Percentiles rank a stretch among this genome's conserved stretches.
Evolutionary conservation across 1,139 yeast genomes (phyloP).

Genomic region (Yamadazyma mexicana): DNA sequence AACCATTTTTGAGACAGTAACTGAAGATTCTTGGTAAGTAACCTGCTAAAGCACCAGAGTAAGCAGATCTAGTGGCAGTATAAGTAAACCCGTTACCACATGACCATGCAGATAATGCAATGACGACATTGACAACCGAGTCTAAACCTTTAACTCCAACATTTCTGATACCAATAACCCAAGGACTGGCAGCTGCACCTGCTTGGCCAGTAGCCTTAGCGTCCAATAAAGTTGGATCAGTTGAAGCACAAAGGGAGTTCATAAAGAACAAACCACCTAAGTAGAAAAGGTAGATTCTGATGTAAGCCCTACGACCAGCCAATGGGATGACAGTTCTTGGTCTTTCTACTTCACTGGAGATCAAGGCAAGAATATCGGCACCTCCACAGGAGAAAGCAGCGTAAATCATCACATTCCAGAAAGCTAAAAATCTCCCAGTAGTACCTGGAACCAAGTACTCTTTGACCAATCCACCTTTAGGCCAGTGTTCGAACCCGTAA

Average conservation of each 20-base stretch:
- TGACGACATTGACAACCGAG: conserved; percentile 34
- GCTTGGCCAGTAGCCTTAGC: conserved; percentile 23
- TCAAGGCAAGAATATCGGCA: conserved; percentile 37
- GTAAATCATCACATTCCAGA: conserved; percentile 35
- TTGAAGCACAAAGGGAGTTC: conserved; percentile 36
- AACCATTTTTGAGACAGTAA: conserved; percentile 33
- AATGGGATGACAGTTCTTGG: conserved; percentile 34
- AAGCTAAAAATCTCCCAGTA: conserved; percentile 38
- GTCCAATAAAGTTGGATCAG: conserved; percentile 27
- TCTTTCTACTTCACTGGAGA: conserved; percentile 32
- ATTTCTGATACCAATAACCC: conserved; percentile 39
- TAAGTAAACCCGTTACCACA: conserved; percentile 40
- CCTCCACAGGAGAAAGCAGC: conserved; percentile 48
- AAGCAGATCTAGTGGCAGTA: conserved; percentile 36
- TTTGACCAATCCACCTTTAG: conserved; percentile 35
- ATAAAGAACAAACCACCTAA: conserved; percentile 41
- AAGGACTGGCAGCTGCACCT: conserved; percentile 41
- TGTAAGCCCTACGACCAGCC: conserved; percentile 37
- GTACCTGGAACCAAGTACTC: conserved; percentile 30
- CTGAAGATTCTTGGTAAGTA: conserved; percentile 36
- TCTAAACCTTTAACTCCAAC: conserved; percentile 39
- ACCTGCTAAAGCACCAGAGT: conserved; percentile 38
- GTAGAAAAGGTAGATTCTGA: conserved; percentile 35
- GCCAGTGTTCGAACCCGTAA: conserved; percentile 39
- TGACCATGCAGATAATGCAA: conserved; percentile 38